Percentiles rank a stretch among this genome's conserved stretches.
Evolutionary conservation across 345 rosid genomes (phyloP).

Genomic region (Brassica cretica): DNA sequence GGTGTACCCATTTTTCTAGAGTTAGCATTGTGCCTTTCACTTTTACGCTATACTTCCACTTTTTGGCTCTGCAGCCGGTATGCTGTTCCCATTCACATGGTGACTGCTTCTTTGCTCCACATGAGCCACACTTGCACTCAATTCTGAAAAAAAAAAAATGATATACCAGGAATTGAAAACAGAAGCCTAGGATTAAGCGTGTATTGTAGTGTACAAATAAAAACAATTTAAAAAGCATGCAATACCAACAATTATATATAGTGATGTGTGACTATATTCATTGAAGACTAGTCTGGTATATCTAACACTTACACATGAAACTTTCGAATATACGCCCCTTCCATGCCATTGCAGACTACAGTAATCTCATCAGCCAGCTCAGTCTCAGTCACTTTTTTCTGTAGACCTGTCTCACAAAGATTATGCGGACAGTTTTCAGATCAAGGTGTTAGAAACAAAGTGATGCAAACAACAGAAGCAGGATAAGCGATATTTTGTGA

Average conservation of each 20-base stretch:
- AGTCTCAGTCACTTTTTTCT: constrained; percentile 43
- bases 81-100: constrained; percentile 97
- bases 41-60: constrained; percentile 95
- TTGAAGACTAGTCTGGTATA: constrained; percentile 8
- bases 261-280: background rate
- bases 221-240: background rate
- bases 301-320: constrained; percentile 66
- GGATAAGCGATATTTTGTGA: background rate
- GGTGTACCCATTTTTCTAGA: constrained; percentile 84
- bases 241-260: background rate
- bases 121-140: constrained; percentile 77
- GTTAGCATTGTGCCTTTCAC: constrained; percentile 67
- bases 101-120: constrained; percentile 73
- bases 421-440: constrained; percentile 25
- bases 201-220: background rate
- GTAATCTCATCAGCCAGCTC: constrained; percentile 57
- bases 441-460: constrained; percentile 7
- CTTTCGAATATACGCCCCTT: constrained; percentile 76
- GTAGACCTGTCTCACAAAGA: constrained; percentile 51
- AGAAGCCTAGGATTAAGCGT: background rate
- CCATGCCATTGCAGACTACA: constrained; percentile 94
- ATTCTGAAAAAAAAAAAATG: constrained; percentile 51
- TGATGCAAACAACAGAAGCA: constrained; percentile 22
- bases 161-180: constrained; percentile 15
- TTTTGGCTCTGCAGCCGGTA: constrained; percentile 96